Conservation (phyloP, 73 alveolate species). For the Stentor roeselii region DNA sequence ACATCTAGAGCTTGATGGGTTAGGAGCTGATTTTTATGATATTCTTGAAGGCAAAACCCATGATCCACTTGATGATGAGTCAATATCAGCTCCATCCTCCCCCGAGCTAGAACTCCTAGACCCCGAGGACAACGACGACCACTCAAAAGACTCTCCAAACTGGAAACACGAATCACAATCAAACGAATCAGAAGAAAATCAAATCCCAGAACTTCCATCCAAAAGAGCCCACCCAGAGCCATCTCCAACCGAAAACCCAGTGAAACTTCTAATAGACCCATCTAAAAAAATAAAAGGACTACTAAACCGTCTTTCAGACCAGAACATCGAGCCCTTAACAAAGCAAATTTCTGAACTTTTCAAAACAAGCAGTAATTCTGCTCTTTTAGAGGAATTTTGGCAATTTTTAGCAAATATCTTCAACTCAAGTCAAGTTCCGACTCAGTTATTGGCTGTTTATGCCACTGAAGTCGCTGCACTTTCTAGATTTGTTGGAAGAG, state of each 20-base stretch:
- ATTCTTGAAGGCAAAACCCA: neutral
- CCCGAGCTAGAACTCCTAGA: neutral
- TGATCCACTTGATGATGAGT: neutral
- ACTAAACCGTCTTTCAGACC: conserved; percentile 12
- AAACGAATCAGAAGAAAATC: neutral
- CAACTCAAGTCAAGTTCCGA: neutral
- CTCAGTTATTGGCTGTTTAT: conserved; percentile 23
- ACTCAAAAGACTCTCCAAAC: neutral
- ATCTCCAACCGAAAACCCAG: neutral
- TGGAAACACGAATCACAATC: neutral
- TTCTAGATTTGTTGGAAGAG: conserved; percentile 15
- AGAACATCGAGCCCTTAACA: conserved; percentile 12
- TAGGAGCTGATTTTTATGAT: conserved; percentile 26
- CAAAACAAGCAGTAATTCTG: neutral
- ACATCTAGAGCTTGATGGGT: conserved; percentile 4
- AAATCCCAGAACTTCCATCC: neutral
- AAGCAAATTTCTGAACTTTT: conserved; percentile 17
- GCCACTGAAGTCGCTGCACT: neutral
- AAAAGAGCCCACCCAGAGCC: neutral
- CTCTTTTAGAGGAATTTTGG: neutral
- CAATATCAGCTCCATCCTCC: neutral
- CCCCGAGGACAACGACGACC: neutral
- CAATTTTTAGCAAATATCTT: neutral
- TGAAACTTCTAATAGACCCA: neutral
- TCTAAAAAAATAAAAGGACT: neutral